Evolutionary conservation across 2,329 filamentous ascomycete genomes (phyloP), one percentile per base, ranked within the genome.

Genomic region (Macrophomina tecta): DNA sequence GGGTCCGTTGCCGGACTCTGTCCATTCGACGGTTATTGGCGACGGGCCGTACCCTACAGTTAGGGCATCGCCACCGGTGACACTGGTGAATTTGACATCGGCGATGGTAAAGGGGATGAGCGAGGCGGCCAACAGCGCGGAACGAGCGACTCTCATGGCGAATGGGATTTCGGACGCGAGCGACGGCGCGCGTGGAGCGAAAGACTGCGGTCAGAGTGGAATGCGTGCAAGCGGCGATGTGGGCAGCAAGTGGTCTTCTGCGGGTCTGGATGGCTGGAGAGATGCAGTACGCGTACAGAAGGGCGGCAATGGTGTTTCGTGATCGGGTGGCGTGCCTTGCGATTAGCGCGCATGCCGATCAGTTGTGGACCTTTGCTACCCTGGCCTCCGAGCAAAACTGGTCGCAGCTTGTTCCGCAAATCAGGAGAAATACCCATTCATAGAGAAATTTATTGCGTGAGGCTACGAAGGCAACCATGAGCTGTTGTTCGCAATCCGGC

Each of bases 21-120:
- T 79, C 87, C 87, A 90, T 70, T 82, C 78, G 18, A 89, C 80
- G 4, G 80, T 81, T 56, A 90, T 79, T 9, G 52, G 14, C 82
- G 74, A 64, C 82, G 79, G 53, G 5, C 63, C 63, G 6, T 36
- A 23, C 18, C 84, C 86, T 16, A 80, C 83, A 55, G 82, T 75
- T 28, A 87, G 70, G 14, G 80, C 80, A 18, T 82, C 79, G 56
- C 86, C 87, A 28, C 84, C 81, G 36, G 79, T 76, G 6, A 88
- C 87, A 18, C 73, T 76, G 55, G 81, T 83, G 77, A 90, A 86
- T 64, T 83, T 75, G 69, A 88, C 79, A 71, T 85, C 84, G 65
- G 86, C 86, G 67, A 82, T 72, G 32, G 78, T 82, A 67, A 78
- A 72, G n/a, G 80, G 75, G 55, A 79, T 73, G 46, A 85, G 56